Evolutionary conservation across 2,329 filamentous ascomycete species (phyloP), one percentile per base, ranked within the genome.

Genomic region (Arachnopeziza araneosa): DNA sequence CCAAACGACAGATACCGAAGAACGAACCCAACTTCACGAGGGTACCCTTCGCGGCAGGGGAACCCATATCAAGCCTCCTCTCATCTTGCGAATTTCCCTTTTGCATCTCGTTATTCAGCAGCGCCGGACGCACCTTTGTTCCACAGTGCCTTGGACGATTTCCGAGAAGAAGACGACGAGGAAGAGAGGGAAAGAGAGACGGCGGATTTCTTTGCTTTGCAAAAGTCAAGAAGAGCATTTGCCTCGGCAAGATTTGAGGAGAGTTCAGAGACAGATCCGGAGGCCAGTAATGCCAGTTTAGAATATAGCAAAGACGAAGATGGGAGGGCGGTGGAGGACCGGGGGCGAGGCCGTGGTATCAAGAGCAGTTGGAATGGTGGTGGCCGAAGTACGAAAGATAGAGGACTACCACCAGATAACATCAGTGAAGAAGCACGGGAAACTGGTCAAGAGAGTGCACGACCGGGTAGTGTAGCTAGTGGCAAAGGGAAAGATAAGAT

Each of bases 81-180:
- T 24, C 51, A 58, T 22, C 50, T 52, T 17, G 49, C 51, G 21
- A 83, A 85, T 67, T 93, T 96, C 63, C 87, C 86, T 30, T 96
- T 96, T 72, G 85, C 88, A 26, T 91, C 90, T 12, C 84, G 92
- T 55, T 86, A 89, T 62, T 83, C 88, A 4, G 80, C 85, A 52
- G 80, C 80, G 22, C 88, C 90, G 60, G 90, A 92, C 67, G 93
- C 93, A 10, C 95, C 95, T 58, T 80, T 99, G n/a, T 98, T 99
- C 74, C 92, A 95, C 75, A 96, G 91, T 70, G 87, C 90, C 4
- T 84, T 92, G 19, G 92, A 96, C 73, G 91, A 96, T 71, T 95
- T 96, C 65, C 86, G 89, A 63, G 93, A 97, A 75, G 91, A 96
- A 71, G 93, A 97, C 64, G 93, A 98, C 63, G 93, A 95, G 72